Conservation (phyloP, 371 early-diverging fungal genomes). For the Rhizomucor miehei region DNA sequence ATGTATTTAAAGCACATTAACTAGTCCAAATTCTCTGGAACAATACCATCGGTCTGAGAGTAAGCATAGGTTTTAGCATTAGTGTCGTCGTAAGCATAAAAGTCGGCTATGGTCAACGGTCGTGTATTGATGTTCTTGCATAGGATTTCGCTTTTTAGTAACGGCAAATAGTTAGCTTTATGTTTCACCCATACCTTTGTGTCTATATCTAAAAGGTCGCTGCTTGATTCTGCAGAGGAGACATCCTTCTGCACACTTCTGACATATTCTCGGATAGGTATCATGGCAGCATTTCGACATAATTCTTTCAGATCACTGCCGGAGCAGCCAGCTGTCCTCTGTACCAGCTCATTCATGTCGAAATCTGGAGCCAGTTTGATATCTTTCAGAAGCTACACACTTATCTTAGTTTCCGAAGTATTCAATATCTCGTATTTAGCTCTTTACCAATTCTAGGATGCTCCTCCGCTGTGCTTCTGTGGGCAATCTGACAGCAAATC, state of each 20-base stretch:
- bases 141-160: too few species aligned
- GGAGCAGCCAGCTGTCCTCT: slow-evolving; percentile 82
- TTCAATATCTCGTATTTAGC: neutral
- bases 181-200: slow-evolving; percentile 21
- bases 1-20: too few species aligned
- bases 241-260: slow-evolving; percentile 42
- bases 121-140: slow-evolving; percentile 60
- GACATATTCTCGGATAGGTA: slow-evolving; percentile 90
- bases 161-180: neutral
- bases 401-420: neutral
- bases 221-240: slow-evolving; percentile 23
- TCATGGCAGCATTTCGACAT: slow-evolving; percentile 94
- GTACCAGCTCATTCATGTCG: slow-evolving; percentile 72
- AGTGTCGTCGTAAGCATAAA: slow-evolving; percentile 48
- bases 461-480: slow-evolving; percentile 83
- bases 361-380: slow-evolving; percentile 69
- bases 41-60: slow-evolving; percentile 1
- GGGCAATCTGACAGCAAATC: slow-evolving; percentile 89
- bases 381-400: slow-evolving; percentile 64
- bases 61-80: slow-evolving; percentile 32
- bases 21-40: slow-evolving; percentile 20
- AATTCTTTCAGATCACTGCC: slow-evolving; percentile 96
- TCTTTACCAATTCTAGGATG: slow-evolving; percentile 76
- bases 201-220: slow-evolving; percentile 36
- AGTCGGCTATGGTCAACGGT: slow-evolving; percentile 59